Base-by-base conservation (phyloP, 2,329 filamentous ascomycete species). In the Neofusicoccum kwambonambiense region DNA sequence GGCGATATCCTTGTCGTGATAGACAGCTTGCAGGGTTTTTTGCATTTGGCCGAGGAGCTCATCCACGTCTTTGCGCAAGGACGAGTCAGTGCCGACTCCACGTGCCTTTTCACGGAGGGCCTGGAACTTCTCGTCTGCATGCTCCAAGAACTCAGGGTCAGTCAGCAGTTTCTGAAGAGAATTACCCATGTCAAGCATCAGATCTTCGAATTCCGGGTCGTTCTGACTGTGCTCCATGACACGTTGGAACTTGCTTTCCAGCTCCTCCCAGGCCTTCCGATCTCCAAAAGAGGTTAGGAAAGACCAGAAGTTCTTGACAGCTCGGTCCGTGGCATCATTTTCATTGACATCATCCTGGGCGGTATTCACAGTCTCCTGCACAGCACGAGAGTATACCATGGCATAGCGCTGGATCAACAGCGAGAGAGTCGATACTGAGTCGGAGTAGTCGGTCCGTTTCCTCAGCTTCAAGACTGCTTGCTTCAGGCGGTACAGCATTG, bases 141-240 rank as follows among this genome's bases (percentile, higher is more conserved):
- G 84, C 52, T 93, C 90, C 71, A 96, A 91, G 77, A 97, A 97
- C 3, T 89, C 85, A 0, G 94, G 93, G 67, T 97, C 90, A 0
- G 88, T 95, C 47, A 98, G 80, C 75, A 97, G 88, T 67, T 90
- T 89, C 72, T 96, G 90, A 4, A 97, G 77, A 3, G 90, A 86
- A 63, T 88, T 86, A 11, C 90, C 90, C 35, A 93, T 80, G 51
- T 96, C 87, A 22, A 83, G 83, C 73, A 96, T 86, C 31, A 97
- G 79, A 13, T 87, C 81, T 70, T 97, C 92, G 66, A 97, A 95
- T 62, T 95, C 88, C 0, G 91, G 90, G 70, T 97, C 92, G 39
- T 87, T 88, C 66, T 89, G 82, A 2, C 90, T 87, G 73, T 96
- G 90, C 51, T 87, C 84, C 72, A 96, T 78, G 44, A 97, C 84